Conservation (phyloP, 208 protist species). For the Acanthamoeba royreba region DNA sequence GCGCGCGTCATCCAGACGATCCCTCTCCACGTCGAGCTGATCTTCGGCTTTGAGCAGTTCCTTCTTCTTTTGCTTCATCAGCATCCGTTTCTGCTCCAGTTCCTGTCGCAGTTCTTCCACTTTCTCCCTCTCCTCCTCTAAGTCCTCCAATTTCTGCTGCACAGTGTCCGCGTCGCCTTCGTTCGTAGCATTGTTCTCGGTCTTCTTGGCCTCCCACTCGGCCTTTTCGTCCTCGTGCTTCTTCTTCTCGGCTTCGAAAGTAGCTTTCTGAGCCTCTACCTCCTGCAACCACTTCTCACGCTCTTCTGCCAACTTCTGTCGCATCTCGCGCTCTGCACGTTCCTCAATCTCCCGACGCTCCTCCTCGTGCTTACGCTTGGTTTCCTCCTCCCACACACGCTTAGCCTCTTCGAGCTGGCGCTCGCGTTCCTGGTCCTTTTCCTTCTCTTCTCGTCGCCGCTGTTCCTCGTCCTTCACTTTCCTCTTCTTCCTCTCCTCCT, state of each 20-base stretch:
- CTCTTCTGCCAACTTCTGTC: not conserved
- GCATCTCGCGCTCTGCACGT: not conserved
- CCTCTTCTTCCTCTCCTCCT: not conserved
- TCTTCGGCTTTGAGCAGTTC: not conserved
- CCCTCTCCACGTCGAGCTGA: not conserved
- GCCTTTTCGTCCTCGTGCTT: not conserved
- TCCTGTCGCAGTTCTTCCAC: not conserved
- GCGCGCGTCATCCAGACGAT: not conserved
- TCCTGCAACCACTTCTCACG: not conserved
- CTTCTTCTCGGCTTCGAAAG: too few species aligned
- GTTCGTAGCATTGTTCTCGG: not conserved
- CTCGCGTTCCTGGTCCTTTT: not conserved
- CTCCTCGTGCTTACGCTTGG: not conserved
- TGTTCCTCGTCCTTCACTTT: not conserved
- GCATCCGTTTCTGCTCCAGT: not conserved
- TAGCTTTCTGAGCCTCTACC: not conserved
- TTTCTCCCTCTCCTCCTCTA: not conserved
- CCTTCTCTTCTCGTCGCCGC: not conserved
- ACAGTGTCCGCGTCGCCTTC: not conserved
- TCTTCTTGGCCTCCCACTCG: not conserved
- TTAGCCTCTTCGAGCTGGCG: not conserved
- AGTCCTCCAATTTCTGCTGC: not conserved
- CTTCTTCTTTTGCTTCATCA: not conserved
- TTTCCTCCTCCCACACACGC: not conserved
- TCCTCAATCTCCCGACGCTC: not conserved